phyloP scores from a whole-genome alignment of 2,329 filamentous ascomycete genomes.

The Pseudodiploospora longispora region DNA sequence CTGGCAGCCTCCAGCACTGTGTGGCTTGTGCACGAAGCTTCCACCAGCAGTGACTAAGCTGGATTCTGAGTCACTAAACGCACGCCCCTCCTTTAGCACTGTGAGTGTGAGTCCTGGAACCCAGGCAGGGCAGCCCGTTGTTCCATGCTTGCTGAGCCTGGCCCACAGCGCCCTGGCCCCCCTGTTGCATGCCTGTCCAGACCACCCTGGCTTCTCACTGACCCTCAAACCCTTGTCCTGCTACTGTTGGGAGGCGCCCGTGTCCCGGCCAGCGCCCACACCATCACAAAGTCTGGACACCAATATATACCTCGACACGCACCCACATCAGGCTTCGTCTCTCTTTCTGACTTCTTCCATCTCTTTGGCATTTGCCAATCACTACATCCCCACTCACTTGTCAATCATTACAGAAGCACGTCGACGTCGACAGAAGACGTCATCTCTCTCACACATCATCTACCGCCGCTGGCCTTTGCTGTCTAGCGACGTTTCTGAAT shows the following conservation, averaged over 20 bases:
- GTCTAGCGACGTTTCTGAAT: constrained; percentile 14
- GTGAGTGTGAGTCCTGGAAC: background rate
- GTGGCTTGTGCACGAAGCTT: constrained; percentile 12
- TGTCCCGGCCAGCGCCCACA: constrained; percentile 8
- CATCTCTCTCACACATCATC: constrained; percentile 16
- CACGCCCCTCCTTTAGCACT: constrained; percentile 2
- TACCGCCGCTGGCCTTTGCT: constrained; percentile 15
- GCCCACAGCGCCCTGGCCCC: constrained; percentile 5
- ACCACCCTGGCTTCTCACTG: constrained; percentile 10
- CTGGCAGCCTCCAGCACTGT: constrained; percentile 11
- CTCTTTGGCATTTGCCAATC: constrained; percentile 33
- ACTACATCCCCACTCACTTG: constrained; percentile 10
- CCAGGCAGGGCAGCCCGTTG: background rate
- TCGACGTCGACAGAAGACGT: constrained; percentile 16
- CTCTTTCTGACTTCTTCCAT: constrained; percentile 20
- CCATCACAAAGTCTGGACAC: constrained; percentile 17
- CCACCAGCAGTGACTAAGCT: constrained; percentile 9
- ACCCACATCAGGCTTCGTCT: constrained; percentile 17
- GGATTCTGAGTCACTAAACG: background rate
- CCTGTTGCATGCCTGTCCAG: constrained; percentile 18
- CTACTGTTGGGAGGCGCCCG: constrained; percentile 14
- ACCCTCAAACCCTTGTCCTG: constrained; percentile 4
- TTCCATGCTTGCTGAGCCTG: constrained; percentile 1
- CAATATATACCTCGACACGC: constrained; percentile 27
- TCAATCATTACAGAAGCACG: constrained; percentile 14